Conservation (phyloP, 129 eudicot species). For the Flaveria ramosissima region DNA sequence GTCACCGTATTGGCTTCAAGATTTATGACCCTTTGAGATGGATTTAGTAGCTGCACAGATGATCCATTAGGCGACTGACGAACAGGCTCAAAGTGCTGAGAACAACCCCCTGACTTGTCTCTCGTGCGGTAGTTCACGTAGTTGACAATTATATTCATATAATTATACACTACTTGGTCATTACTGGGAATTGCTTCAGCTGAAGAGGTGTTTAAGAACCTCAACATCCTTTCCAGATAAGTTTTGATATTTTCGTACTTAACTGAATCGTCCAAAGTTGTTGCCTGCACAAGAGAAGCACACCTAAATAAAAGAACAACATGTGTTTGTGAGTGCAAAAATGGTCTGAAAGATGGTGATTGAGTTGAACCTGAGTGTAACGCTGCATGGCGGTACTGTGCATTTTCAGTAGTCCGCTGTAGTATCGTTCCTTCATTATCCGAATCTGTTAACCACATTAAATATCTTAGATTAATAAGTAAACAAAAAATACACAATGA, state of each 20-base stretch:
- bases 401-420: background rate
- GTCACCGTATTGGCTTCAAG: constrained; percentile 5
- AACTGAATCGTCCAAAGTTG: background rate
- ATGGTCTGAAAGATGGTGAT: constrained; percentile 8
- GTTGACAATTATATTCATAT: constrained; percentile 16
- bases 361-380: constrained; percentile 17
- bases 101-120: constrained; percentile 1
- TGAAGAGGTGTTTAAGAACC: constrained; percentile 19
- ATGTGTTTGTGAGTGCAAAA: background rate
- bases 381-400: background rate
- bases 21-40: constrained; percentile 13
- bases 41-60: constrained; percentile 8
- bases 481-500: background rate
- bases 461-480: background rate
- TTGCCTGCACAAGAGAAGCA: constrained; percentile 27
- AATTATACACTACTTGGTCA: background rate
- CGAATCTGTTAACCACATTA: constrained; percentile 30
- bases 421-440: background rate
- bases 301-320: constrained; percentile 1
- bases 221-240: constrained; percentile 25
- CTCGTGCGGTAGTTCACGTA: constrained; percentile 2
- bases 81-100: background rate
- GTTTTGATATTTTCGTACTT: background rate
- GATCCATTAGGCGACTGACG: constrained; percentile 4
- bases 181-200: constrained; percentile 3